These are phyloP conservation scores for Trichoderma atrobrunneum DNA, from an alignment of 2,329 filamentous ascomycete species.

Conservation along the genomic window DNA sequence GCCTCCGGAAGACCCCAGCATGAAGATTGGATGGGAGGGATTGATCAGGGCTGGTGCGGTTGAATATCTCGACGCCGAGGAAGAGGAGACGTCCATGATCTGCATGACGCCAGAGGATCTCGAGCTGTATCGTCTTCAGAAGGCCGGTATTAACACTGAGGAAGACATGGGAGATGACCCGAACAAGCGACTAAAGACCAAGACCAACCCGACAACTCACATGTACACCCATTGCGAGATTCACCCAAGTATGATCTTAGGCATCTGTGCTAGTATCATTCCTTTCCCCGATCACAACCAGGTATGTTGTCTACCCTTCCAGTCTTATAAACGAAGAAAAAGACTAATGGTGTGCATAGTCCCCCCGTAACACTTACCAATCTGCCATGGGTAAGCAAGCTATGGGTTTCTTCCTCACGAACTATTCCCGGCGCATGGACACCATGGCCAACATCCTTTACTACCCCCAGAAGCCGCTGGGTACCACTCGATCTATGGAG, in stretches of 20 bases:
- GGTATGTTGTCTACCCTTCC: slow-evolving; percentile 42
- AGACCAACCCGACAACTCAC: slow-evolving; percentile 81
- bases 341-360: slow-evolving; percentile 52
- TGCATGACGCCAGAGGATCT: slow-evolving; percentile 97
- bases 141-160: slow-evolving; percentile 60
- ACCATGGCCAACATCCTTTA: slow-evolving; percentile 99
- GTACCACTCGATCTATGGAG: slow-evolving; percentile 96
- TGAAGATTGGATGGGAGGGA: slow-evolving; percentile 83
- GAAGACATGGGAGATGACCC: slow-evolving; percentile 65
- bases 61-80: slow-evolving; percentile 95
- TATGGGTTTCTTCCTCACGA: slow-evolving; percentile 98
- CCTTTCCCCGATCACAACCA: slow-evolving; percentile 99
- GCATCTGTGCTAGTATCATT: slow-evolving; percentile 98
- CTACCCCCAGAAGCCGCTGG: slow-evolving; percentile 96
- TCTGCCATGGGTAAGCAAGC: slow-evolving; percentile 99
- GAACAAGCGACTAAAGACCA: slow-evolving; percentile 84
- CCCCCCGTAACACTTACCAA: slow-evolving; percentile 97
- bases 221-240: slow-evolving; percentile 99
- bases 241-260: slow-evolving; percentile 97
- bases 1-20: slow-evolving; percentile 55
- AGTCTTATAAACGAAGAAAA: background rate
- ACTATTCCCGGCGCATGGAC: slow-evolving; percentile 96
- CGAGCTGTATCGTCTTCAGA: slow-evolving; percentile 69
- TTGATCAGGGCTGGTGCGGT: slow-evolving; percentile 81
- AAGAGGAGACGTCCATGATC: slow-evolving; percentile 99